Evolutionary conservation across 495 filamentous ascomycete species (phyloP).

Genomic region (Podospora bellae-mahoneyi): DNA sequence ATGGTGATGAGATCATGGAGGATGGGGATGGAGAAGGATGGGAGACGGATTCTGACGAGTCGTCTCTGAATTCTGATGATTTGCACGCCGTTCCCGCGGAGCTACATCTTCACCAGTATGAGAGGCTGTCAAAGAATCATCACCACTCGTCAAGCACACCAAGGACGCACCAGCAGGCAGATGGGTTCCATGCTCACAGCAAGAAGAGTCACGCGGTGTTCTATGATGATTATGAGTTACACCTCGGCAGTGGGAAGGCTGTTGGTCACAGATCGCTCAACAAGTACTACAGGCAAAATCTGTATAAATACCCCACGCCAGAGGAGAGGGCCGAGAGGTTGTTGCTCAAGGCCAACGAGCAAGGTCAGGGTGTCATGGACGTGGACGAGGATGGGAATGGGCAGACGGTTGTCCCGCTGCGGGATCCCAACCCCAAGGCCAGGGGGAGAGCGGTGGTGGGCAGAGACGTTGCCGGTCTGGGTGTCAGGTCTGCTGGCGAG

Average conservation of each 20-base stretch:
- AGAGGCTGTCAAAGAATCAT: constrained; percentile 57
- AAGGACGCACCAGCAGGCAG: constrained; percentile 61
- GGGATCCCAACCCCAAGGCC: constrained; percentile 6
- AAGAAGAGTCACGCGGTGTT: constrained; percentile 66
- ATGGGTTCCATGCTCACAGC: constrained; percentile 72
- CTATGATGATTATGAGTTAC: constrained; percentile 86
- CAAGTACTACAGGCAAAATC: constrained; percentile 87
- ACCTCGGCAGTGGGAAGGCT: constrained; percentile 86
- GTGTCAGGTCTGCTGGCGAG: constrained; percentile 20
- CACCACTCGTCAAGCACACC: constrained; percentile 64
- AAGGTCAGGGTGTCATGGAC: constrained; percentile 29
- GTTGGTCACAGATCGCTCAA: constrained; percentile 86
- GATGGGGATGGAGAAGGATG: constrained; percentile 46
- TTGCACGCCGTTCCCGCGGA: constrained; percentile 69
- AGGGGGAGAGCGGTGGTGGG: constrained; percentile 26
- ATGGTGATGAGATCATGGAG: constrained; percentile 41
- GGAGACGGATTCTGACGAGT: constrained; percentile 88
- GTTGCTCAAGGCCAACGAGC: constrained; percentile 48
- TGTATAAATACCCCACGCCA: constrained; percentile 72
- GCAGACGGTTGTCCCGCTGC: constrained; percentile 8
- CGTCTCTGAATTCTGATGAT: constrained; percentile 75
- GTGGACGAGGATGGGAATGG: constrained; percentile 25
- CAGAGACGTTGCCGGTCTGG: constrained; percentile 29
- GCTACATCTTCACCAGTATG: constrained; percentile 56
- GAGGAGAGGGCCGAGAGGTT: constrained; percentile 61